These are phyloP conservation scores for Aspergillus ruber DNA, from an alignment of 2,329 filamentous ascomycete species.

Conservation along the genomic window DNA sequence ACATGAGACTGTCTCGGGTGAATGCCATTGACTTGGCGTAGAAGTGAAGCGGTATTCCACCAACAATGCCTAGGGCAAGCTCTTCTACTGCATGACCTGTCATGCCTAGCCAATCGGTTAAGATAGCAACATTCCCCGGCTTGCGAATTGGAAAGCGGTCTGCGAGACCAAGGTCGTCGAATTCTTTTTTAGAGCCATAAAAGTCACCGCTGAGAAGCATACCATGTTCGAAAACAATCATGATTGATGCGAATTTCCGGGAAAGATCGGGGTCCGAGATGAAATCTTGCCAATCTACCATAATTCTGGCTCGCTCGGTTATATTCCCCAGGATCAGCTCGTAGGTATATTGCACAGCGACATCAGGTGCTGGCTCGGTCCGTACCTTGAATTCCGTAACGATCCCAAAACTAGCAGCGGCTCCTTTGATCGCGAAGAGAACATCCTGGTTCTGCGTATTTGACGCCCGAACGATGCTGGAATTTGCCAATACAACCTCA, in stretches of 20 bases:
- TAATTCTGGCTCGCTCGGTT: slow-evolving; percentile 44
- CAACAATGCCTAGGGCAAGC: slow-evolving; percentile 15
- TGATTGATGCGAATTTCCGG: slow-evolving; percentile 52
- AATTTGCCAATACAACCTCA: slow-evolving; percentile 43
- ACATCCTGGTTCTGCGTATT: slow-evolving; percentile 24
- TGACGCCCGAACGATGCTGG: slow-evolving; percentile 26
- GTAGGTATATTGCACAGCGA: slow-evolving; percentile 56
- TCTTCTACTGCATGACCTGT: slow-evolving; percentile 20
- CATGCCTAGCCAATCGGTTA: slow-evolving; percentile 26
- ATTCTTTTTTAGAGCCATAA: slow-evolving; percentile 55
- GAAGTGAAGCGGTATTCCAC: slow-evolving; percentile 46
- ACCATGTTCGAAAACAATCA: slow-evolving; percentile 50
- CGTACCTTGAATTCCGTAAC: slow-evolving; percentile 35
- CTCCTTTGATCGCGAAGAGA: slow-evolving; percentile 31
- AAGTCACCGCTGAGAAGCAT: slow-evolving; percentile 55
- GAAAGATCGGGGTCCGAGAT: slow-evolving; percentile 51
- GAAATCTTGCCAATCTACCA: slow-evolving; percentile 54
- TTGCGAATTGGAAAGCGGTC: slow-evolving; percentile 18
- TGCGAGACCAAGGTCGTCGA: slow-evolving; percentile 32
- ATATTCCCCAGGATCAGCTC: slow-evolving; percentile 46
- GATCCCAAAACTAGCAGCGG: slow-evolving; percentile 33
- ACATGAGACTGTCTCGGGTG: slow-evolving; percentile 43
- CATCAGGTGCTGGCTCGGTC: slow-evolving; percentile 31
- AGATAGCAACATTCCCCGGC: slow-evolving; percentile 13
- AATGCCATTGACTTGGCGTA: slow-evolving; percentile 55